Base-by-base conservation (phyloP, 2,329 filamentous ascomycete species). In the Pseudopithomyces maydicus region DNA sequence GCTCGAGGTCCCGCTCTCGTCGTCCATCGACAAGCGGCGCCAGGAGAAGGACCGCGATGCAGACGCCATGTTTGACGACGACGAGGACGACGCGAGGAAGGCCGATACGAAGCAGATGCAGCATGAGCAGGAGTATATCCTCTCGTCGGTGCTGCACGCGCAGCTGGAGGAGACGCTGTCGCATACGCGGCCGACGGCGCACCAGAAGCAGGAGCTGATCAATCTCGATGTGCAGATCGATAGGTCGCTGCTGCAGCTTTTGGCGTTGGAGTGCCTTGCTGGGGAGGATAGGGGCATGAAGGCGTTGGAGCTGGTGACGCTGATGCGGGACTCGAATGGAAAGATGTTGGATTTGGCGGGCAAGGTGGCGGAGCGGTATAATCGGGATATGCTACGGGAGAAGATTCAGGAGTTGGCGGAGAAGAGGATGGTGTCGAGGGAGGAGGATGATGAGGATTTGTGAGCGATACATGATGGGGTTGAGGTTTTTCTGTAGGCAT, bases 261-360 rank as follows among this genome's bases (percentile, higher is more conserved):
- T 99, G 70, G 93, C 91, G 2, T 81, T 89, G 6, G 95, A 98
- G 80, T 99, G 95, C 74, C 87, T 92, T 57, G 91, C 95, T 64
- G 92, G 92, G 43, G 95, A 99, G 75, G 93, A 98, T 61, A 84
- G 90, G 29, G 94, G 93, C 6, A 97, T 97, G 92, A 92, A 94
- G 65, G 94, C 94, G 0, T 80, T 99, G 35, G 96, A 99, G 78
- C 85, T 98, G 68, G 95, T 96, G 29, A 83, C 85, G 59, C 81
- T 99, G 69, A 90, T 99, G 88, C 85, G 85, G 43, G 93, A 98
- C 78, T 83, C 87, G 44, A 90, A 86, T 58, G 94, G 94, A 17
- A 89, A 90, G 74, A 97, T 97, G 91, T 77, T 97, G 56, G 92
- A 97, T 74, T 90, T 94, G 4, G 95, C 95, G 1, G 86, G 88